A percentile compares a stretch with the other conserved stretches of the same genome.
phyloP scores from a whole-genome alignment of 305 asterid genomes.

The Fraxinus albicans region DNA sequence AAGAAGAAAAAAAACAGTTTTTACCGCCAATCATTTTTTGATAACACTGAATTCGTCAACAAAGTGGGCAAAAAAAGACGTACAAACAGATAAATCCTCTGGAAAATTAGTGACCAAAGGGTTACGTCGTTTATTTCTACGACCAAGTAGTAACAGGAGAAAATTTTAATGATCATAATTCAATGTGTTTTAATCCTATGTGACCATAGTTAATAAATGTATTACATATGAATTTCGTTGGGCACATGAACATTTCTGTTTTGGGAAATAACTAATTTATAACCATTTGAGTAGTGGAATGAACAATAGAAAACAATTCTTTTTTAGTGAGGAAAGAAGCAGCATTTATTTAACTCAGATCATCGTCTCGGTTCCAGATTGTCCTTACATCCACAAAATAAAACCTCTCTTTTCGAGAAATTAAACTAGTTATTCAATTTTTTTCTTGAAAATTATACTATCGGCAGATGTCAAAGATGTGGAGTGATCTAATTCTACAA shows the following conservation, averaged over 20 bases:
- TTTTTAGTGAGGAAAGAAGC: not conserved
- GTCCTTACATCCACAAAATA: not conserved
- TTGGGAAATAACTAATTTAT: no score
- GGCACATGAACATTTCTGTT: not conserved
- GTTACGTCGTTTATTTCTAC: not conserved
- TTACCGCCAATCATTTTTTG: not conserved
- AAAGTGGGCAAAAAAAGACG: not conserved
- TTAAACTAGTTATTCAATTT: not conserved
- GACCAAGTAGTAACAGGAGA: no score
- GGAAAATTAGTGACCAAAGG: not conserved
- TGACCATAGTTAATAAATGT: not conserved
- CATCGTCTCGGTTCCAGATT: not conserved
- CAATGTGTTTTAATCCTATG: not conserved
- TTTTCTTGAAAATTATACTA: not conserved
- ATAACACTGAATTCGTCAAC: not conserved
- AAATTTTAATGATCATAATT: not conserved
- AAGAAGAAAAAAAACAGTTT: no score
- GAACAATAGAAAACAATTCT: not conserved
- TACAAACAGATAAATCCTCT: no score
- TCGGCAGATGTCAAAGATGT: constrained; percentile 26
- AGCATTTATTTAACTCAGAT: not conserved
- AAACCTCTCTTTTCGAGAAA: not conserved
- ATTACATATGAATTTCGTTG: not conserved
- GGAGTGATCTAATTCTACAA: constrained; percentile 57
- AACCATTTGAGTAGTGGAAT: not conserved